A percentile compares a stretch with the other conserved stretches of the same genome.
Conservation (phyloP, 768 basidiomycete species). For the Floccularia luteovirens region DNA sequence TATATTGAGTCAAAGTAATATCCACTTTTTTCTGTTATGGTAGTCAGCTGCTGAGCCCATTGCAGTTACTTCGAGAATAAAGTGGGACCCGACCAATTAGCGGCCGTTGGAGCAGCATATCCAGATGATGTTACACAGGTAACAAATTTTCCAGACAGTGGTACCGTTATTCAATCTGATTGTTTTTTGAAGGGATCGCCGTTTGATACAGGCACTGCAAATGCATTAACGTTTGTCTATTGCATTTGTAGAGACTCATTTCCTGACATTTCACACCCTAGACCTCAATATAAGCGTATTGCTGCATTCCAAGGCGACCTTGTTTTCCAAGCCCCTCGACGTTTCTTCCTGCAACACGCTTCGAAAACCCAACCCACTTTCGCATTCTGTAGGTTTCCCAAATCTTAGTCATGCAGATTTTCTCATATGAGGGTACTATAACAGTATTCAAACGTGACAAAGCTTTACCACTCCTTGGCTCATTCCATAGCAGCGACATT, state of each 20-base stretch:
- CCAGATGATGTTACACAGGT: conserved; percentile 10
- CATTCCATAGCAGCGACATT: conserved; percentile 1
- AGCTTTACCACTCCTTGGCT: conserved; percentile 11
- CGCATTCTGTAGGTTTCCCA: conserved; percentile 21
- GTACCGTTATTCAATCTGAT: too few relatives aligned
- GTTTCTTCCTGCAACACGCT: conserved; percentile 21
- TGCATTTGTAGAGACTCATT: neutral
- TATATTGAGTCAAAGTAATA: too few relatives aligned
- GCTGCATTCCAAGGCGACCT: conserved; percentile 28
- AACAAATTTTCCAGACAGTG: too few relatives aligned
- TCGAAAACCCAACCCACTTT: conserved; percentile 21
- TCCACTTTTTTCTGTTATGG: conserved; percentile 5
- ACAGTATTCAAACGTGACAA: conserved; percentile 21
- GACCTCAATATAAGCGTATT: conserved; percentile 31
- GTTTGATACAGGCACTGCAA: conserved; percentile 15
- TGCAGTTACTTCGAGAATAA: conserved; percentile 3
- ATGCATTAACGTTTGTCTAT: conserved; percentile 12
- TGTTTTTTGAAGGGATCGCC: conserved; percentile 13
- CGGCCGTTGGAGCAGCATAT: too few relatives aligned
- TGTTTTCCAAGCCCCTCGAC: conserved; percentile 23
- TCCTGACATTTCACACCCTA: conserved; percentile 5
- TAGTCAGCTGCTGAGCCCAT: conserved; percentile 5
- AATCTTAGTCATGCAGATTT: neutral
- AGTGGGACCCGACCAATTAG: too few relatives aligned
- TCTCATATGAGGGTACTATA: too few relatives aligned